Evolutionary conservation across 768 basidiomycete genomes (phyloP).

Genomic region (Scleroderma citrinum): DNA sequence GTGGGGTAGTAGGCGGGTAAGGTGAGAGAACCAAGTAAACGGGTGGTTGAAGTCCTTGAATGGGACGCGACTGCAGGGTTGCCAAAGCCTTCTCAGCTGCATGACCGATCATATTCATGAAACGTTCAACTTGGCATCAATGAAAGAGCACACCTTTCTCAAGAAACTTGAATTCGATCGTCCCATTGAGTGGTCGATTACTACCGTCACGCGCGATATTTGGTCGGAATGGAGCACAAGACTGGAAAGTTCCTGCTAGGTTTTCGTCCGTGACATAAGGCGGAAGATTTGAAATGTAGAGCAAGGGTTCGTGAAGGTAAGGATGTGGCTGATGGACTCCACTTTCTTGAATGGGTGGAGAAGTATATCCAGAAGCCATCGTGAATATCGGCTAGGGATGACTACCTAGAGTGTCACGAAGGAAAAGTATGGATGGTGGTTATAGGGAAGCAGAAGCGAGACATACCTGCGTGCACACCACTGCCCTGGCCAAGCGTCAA

Average conservation of each 20-base stretch:
- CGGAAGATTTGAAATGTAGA: conserved; percentile 78
- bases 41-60: conserved; percentile 55
- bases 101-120: conserved; percentile 5
- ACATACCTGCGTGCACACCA: conserved; percentile 25
- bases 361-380: conserved; percentile 33
- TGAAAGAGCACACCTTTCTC: conserved; percentile 60
- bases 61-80: conserved; percentile 69
- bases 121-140: conserved; percentile 4
- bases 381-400: conserved; percentile 24
- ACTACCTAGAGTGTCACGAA: conserved; percentile 9
- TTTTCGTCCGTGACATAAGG: conserved; percentile 70
- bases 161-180: conserved; percentile 78
- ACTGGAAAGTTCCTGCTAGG: conserved; percentile 65
- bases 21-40: conserved; percentile 70
- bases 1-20: conserved; percentile 74
- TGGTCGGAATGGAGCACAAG: conserved; percentile 78
- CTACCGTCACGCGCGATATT: conserved; percentile 60
- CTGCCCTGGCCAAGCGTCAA: conserved; percentile 28
- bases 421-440: not conserved
- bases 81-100: conserved; percentile 87
- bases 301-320: conserved; percentile 76
- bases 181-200: conserved; percentile 53
- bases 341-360: conserved; percentile 26
- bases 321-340: conserved; percentile 53
- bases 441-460: not conserved